Base-by-base conservation (phyloP, 225 moss, liverwort and hornwort species). In the Marchantia polymorpha region DNA sequence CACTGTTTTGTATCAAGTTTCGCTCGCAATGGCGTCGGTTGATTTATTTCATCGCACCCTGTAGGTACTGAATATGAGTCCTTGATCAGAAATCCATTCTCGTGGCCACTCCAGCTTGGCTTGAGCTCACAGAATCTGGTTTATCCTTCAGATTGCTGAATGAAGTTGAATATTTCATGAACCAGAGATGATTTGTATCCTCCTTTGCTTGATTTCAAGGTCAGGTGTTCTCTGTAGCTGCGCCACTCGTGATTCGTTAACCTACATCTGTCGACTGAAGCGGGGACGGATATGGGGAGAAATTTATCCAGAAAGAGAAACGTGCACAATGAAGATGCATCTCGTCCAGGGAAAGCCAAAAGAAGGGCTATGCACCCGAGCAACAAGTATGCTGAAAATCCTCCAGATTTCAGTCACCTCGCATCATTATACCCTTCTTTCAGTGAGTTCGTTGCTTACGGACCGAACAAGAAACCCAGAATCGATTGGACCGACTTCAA, bases 401-500 rank as follows among this genome's bases (percentile, higher is more conserved):
- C 95, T 70, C 99, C 99, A 12, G 92, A 99, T 75, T 99, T 99
- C 81, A 77, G 60, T 52, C 58, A 84, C 48, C 81, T 99, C 76
- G 93, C 93, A 25, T 84, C 82, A 3, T 73, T 90, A 63, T 92
- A 95, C 82, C 95, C 93, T 23, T 87, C 90, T 19, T 95, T 99
- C 75, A 81, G 82, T 10, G 72, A 88, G 26, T 91, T 87, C 77
- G 95, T 99, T 67, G 82, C 81, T 4, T 90, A 85, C 53, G 85
- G 82, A 12, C 59, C 82, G 10, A 89, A 91, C 77, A 90, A 90
- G 77, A 89, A 79, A 52, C 85, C 99, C 55, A 89, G 90, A 85
- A 92, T 99, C 69, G 91, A 99, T 77, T 99, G 99, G 99, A 94
- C 93, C 14, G 90, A 99, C 82, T 99, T 95, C 77, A 93, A 92